These are phyloP conservation scores for Blastocystis sp. DNA, from an alignment of 352 stramenopile genomes.

Conservation along the genomic window DNA sequence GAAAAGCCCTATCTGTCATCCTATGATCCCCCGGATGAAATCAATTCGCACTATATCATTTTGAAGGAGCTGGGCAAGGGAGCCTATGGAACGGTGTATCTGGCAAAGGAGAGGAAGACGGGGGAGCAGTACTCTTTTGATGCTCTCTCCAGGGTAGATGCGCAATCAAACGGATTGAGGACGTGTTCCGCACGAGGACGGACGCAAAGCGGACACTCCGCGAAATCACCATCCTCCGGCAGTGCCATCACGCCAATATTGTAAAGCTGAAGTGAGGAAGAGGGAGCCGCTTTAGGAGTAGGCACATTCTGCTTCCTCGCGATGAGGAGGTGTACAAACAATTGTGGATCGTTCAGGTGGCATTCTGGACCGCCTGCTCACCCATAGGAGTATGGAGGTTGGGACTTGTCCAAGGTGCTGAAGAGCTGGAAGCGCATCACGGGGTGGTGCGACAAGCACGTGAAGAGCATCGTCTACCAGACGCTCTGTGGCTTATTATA, in stretches of 20 bases:
- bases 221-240: constrained; percentile 65
- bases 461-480: constrained; percentile 74
- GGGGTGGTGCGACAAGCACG: constrained; percentile 78
- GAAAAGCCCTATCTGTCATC: background rate
- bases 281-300: background rate
- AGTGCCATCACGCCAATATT: constrained; percentile 67
- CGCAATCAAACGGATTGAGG: constrained; percentile 65
- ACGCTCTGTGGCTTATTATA: constrained; percentile 66
- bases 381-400: constrained; percentile 58
- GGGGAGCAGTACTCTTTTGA: background rate
- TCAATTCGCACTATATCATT: constrained; percentile 45
- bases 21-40: constrained; percentile 57
- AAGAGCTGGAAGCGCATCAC: constrained; percentile 76
- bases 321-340: constrained; percentile 54
- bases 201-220: constrained; percentile 64
- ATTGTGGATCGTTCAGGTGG: constrained; percentile 66
- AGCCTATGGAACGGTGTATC: constrained; percentile 68
- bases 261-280: constrained; percentile 13
- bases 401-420: constrained; percentile 66
- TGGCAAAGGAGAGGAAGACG: constrained; percentile 41
- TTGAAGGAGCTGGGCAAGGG: constrained; percentile 66
- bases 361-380: background rate
- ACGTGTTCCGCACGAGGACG: constrained; percentile 63
- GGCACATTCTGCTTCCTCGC: constrained; percentile 50
- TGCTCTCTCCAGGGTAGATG: background rate